Base-by-base conservation (phyloP, 2,329 filamentous ascomycete species). In the Fusarium duplospermum region DNA sequence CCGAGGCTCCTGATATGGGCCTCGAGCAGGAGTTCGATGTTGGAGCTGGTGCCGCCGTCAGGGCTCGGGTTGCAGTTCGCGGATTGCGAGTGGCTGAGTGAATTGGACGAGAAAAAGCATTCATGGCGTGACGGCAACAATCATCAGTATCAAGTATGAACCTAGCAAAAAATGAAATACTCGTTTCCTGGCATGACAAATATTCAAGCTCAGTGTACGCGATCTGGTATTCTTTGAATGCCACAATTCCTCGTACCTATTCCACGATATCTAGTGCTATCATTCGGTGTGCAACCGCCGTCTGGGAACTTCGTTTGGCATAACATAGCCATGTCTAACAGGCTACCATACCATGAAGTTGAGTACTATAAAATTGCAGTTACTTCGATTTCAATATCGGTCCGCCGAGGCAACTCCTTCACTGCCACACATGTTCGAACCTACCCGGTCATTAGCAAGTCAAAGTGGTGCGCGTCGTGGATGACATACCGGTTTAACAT, bases 61-160 rank as follows among this genome's bases (percentile, higher is more conserved):
- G 72, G 22, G 75, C 76, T 67, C 71, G 65, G 0, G n/a, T 77
- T 45, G 70, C 70, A 0, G 42, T 77, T 24, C 75, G 75, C 0
- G 76, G 75, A 47, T 16, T 77, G 33, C 64, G 71, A 31, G 29
- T 74, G 27, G 75, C 75, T 5, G 4, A 77, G 61, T 77, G 29
- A 67, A 40, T 60, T 62, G 47, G 31, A 22, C 35, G 45, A n/a
- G 36, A 62, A 29, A 27, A 42, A 42, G 50, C 66, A 47, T 36
- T 66, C 40, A 67, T 16, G 24, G 11, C 18, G 11, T 45, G 1
- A 18, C 11, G 24, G 18, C 29, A 69, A 66, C 10, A 58, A 47
- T n/a, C 14, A 18, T 2, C 8, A 72, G 36, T 54, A 60, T 72
- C 35, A 64, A 72, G 36, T 54, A 60, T 72, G 38, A 64, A 62